phyloP scores from a whole-genome alignment of 78 protist species.

The Emiliania huxleyi region DNA sequence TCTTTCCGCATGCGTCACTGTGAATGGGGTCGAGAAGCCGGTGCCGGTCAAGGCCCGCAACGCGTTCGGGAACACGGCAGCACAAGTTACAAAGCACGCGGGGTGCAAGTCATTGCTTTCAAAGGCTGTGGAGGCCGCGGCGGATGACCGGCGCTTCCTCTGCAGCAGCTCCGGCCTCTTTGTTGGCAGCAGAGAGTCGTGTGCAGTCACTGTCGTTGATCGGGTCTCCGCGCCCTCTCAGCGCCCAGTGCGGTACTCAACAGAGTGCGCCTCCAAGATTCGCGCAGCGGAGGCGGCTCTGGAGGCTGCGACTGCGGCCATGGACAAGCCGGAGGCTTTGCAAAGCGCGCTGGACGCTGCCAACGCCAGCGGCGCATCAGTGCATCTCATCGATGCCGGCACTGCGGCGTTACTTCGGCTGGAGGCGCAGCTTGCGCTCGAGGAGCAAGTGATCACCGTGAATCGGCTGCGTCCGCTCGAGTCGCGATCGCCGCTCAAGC shows the following conservation, averaged over 20 bases:
- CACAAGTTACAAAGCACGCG: not conserved
- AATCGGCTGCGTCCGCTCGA: not conserved
- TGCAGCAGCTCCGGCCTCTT: not conserved
- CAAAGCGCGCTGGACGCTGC: not conserved
- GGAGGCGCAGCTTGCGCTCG: not conserved
- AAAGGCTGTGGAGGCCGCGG: not conserved
- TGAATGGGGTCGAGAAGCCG: not conserved
- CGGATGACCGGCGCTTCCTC: not conserved
- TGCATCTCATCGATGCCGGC: not conserved
- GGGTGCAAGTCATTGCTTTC: not conserved
- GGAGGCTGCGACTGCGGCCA: not conserved
- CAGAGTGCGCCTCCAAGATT: not conserved
- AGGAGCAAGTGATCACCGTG: not conserved
- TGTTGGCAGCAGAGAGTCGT: not conserved
- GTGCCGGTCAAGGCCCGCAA: not conserved
- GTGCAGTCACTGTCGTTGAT: not conserved
- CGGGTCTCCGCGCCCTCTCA: not conserved
- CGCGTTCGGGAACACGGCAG: not conserved
- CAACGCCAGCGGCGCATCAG: not conserved
- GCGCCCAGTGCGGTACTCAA: not conserved
- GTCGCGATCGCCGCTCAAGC: not conserved
- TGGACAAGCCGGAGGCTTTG: not conserved
- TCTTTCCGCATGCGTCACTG: not conserved
- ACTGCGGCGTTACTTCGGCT: not conserved
- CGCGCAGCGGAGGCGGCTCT: not conserved